phyloP scores from a whole-genome alignment of 495 filamentous ascomycete species.

The Xylaria intraflava region DNA sequence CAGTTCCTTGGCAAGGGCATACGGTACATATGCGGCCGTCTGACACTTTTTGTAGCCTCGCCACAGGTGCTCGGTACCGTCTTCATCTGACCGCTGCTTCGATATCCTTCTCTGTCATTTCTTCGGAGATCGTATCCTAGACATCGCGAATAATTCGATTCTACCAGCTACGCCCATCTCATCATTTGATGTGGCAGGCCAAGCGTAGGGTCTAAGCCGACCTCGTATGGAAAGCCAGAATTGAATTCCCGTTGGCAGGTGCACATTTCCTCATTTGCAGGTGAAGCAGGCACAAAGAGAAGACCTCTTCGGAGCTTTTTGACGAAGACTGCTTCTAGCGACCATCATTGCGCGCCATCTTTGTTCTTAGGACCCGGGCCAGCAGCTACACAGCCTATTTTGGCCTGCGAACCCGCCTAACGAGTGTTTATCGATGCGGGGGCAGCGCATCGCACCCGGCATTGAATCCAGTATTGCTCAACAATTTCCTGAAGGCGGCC shows the following conservation, averaged over 20 bases:
- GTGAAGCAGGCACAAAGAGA: too few species aligned
- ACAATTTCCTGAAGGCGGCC: background rate
- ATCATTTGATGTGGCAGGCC: background rate
- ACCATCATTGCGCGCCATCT: too few species aligned
- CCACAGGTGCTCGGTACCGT: background rate
- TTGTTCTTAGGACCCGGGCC: too few species aligned
- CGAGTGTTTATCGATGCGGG: too few species aligned
- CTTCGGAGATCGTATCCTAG: background rate
- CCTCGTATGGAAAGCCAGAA: background rate
- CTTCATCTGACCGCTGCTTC: conserved; percentile 1
- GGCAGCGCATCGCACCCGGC: background rate
- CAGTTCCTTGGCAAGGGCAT: background rate
- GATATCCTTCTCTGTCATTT: background rate
- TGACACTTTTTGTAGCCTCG: conserved; percentile 3
- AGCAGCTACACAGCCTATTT: too few species aligned
- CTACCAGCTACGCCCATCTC: background rate
- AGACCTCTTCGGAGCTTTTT: too few species aligned
- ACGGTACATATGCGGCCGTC: background rate
- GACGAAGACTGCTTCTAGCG: too few species aligned
- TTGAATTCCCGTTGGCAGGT: background rate
- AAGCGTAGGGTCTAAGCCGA: background rate
- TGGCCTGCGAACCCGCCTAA: too few species aligned
- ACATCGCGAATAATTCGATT: background rate
- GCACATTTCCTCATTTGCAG: background rate
- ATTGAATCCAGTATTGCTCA: background rate